A percentile compares a stretch with the other conserved stretches of the same genome.
phyloP scores from a whole-genome alignment of 1,284 basidiomycete genomes.

The Sutorius eximius region DNA sequence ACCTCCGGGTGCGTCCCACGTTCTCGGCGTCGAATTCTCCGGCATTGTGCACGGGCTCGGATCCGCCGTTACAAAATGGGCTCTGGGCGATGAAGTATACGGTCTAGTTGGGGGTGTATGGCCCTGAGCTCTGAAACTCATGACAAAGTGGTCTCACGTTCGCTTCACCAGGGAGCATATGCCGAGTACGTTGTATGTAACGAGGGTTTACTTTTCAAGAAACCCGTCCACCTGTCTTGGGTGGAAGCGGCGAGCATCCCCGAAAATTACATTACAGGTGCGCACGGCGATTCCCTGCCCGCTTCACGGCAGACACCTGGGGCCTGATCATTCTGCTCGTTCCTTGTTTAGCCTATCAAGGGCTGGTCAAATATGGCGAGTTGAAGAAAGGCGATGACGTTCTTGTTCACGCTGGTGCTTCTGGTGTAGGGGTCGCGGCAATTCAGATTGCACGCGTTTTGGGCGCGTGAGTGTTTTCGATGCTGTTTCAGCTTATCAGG shows the following conservation, averaged over 20 bases:
- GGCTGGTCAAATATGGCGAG: constrained; percentile 69
- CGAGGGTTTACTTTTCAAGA: constrained; percentile 70
- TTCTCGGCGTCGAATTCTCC: constrained; percentile 93
- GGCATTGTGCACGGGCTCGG: constrained; percentile 68
- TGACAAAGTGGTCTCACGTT: constrained; percentile 9
- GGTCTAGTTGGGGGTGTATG: constrained; percentile 73
- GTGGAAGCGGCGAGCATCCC: constrained; percentile 83
- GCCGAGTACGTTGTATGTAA: constrained; percentile 83
- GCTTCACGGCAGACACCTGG: not conserved
- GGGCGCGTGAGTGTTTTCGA: constrained; percentile 60
- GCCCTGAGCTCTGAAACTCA: constrained; percentile 2
- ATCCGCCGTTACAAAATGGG: constrained; percentile 55
- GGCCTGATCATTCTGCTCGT: constrained; percentile 7
- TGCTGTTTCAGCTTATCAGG: constrained; percentile 4
- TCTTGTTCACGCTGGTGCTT: constrained; percentile 87
- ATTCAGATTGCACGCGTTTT: constrained; percentile 83
- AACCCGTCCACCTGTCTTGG: constrained; percentile 79
- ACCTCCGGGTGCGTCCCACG: constrained; percentile 73
- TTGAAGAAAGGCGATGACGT: constrained; percentile 74
- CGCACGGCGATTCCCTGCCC: constrained; percentile 20
- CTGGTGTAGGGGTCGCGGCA: constrained; percentile 88
- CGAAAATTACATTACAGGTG: constrained; percentile 85
- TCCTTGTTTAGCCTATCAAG: constrained; percentile 70
- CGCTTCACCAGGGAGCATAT: constrained; percentile 73
- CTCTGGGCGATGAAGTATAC: constrained; percentile 82